Conservation (phyloP, 2,329 filamentous ascomycete genomes). For the Thielaviopsis ethacetica region DNA sequence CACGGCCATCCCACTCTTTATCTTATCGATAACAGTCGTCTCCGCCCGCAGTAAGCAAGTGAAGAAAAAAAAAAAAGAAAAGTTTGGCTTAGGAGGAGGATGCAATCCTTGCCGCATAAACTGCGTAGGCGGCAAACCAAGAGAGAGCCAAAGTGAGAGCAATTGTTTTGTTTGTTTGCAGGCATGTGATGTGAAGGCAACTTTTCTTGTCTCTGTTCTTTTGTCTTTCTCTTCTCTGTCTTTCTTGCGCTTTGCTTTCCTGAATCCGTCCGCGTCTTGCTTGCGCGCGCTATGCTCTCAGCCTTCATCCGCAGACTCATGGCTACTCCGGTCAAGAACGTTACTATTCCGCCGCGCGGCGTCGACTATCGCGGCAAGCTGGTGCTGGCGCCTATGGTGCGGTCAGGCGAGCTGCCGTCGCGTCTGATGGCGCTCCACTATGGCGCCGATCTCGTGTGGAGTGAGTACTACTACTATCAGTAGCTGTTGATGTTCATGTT, state of each 20-base stretch:
- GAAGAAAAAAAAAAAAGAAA: background rate
- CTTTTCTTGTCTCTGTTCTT: too few relatives aligned
- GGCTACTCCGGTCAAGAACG: slow-evolving; percentile 43
- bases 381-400: slow-evolving; percentile 93
- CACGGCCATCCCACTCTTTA: background rate
- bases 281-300: slow-evolving; percentile 8
- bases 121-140: too few relatives aligned
- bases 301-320: slow-evolving; percentile 30
- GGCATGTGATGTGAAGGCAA: background rate
- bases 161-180: background rate
- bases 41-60: background rate
- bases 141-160: too few relatives aligned
- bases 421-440: slow-evolving; percentile 82
- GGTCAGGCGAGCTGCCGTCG: slow-evolving; percentile 88
- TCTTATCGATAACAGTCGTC: slow-evolving; percentile 6
- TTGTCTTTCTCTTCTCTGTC: background rate
- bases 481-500: background rate
- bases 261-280: slow-evolving; percentile 1
- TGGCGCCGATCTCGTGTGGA: slow-evolving; percentile 94
- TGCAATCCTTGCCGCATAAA: background rate
- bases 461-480: slow-evolving; percentile 27
- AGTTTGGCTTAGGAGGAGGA: background rate
- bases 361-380: slow-evolving; percentile 90
- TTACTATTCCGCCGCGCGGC: slow-evolving; percentile 73
- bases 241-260: background rate